Percentiles rank a stretch among this genome's conserved stretches.
Evolutionary conservation across 2,329 filamentous ascomycete genomes (phyloP).

Genomic region (Periconia sp.): DNA sequence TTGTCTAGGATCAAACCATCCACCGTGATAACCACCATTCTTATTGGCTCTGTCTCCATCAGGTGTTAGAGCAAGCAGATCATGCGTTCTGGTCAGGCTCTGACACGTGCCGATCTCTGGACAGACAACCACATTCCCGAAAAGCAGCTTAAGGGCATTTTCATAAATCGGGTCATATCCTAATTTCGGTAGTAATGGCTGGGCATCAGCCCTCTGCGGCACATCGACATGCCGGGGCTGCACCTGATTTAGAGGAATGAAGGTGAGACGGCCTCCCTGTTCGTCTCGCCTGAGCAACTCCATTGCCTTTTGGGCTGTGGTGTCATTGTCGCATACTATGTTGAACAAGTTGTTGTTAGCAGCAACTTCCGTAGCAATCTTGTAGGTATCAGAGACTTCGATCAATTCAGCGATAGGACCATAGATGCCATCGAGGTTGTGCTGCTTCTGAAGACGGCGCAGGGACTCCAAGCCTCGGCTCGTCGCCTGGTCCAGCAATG

Average conservation of each 20-base stretch:
- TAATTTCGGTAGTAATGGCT: conserved; percentile 85
- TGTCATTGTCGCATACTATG: conserved; percentile 91
- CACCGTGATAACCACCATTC: conserved; percentile 92
- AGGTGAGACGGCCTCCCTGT: conserved; percentile 86
- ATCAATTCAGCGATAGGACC: conserved; percentile 94
- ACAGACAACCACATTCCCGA: conserved; percentile 93
- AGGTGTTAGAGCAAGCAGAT: conserved; percentile 89
- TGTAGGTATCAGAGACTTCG: conserved; percentile 81
- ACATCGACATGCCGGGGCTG: conserved; percentile 74
- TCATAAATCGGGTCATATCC: conserved; percentile 78
- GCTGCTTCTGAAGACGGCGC: conserved; percentile 78
- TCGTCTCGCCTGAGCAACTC: conserved; percentile 80
- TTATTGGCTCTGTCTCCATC: conserved; percentile 96
- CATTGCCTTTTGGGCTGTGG: conserved; percentile 82
- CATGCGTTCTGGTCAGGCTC: conserved; percentile 91
- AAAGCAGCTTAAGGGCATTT: conserved; percentile 90
- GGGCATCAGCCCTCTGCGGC: conserved; percentile 83
- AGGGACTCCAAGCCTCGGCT: conserved; percentile 87
- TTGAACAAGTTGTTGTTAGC: conserved; percentile 93
- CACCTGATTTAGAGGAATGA: conserved; percentile 89
- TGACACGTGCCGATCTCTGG: conserved; percentile 85
- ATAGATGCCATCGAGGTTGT: conserved; percentile 84
- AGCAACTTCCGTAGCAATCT: conserved; percentile 88
- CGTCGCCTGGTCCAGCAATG: conserved; percentile 89
- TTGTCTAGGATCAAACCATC: conserved; percentile 84